Conservation (phyloP, 352 stramenopile genomes). For the Phytophthora boehmeriae region DNA sequence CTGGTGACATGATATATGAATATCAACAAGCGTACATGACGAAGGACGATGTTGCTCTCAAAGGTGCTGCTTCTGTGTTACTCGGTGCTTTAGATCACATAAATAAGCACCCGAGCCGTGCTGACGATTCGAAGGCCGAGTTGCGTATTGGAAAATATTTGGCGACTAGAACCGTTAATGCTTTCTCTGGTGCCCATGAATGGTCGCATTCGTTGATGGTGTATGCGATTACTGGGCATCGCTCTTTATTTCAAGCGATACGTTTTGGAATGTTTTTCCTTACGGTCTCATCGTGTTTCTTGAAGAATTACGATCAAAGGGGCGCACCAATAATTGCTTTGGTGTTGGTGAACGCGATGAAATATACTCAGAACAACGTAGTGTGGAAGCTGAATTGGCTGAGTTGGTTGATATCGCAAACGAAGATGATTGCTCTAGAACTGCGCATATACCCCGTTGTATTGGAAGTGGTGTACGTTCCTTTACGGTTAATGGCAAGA, state of each 20-base stretch:
- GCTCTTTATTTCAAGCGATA: slow-evolving; percentile 1
- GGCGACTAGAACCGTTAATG: slow-evolving; percentile 1
- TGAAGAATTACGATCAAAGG: not conserved
- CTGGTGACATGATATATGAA: slow-evolving; percentile 9
- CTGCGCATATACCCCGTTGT: not conserved
- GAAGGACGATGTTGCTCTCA: slow-evolving; percentile 1
- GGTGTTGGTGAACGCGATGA: not conserved
- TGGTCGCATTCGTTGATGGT: slow-evolving; percentile 11
- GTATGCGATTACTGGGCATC: slow-evolving; percentile 3
- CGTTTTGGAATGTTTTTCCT: slow-evolving; percentile 15
- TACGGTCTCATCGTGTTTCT: slow-evolving; percentile 1
- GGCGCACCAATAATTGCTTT: too few relatives aligned
- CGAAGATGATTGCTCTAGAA: not conserved
- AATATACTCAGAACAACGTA: not conserved
- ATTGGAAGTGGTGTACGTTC: not conserved
- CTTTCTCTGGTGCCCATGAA: slow-evolving; percentile 10
- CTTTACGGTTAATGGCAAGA: not conserved
- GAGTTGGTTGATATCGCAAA: not conserved
- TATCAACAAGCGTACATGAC: slow-evolving; percentile 10
- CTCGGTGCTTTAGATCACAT: not conserved
- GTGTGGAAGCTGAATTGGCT: slow-evolving; percentile 4
- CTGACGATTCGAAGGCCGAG: not conserved
- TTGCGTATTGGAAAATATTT: slow-evolving; percentile 6
- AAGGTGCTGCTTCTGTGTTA: not conserved
- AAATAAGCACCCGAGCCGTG: not conserved